Percentiles rank a stretch among this genome's conserved stretches.
These are phyloP conservation scores for Potentilla sterilis DNA, from an alignment of 306 rosid genomes.

Conservation along the genomic window DNA sequence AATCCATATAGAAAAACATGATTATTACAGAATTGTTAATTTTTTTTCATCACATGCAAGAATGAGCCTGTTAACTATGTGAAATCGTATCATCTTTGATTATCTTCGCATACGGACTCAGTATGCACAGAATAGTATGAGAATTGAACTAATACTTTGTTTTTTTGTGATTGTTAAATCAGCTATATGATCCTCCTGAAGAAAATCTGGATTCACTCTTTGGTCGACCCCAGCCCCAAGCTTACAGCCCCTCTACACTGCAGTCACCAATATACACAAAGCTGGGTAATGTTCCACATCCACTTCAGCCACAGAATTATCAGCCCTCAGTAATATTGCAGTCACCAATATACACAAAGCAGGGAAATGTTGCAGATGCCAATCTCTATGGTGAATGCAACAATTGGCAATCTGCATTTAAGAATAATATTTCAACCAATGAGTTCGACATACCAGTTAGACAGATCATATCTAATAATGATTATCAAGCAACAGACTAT, in stretches of 20 bases:
- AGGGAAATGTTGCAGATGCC: neutral
- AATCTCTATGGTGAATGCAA: neutral
- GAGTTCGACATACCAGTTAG: neutral
- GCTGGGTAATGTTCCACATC: neutral
- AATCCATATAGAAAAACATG: too few relatives aligned
- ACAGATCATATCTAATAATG: neutral
- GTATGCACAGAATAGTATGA: neutral
- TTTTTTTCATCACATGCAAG: neutral
- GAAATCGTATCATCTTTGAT: neutral
- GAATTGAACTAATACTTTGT: slow-evolving; percentile 9
- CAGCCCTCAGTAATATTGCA: neutral
- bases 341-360: neutral
- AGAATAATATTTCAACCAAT: neutral
- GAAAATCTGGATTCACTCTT: slow-evolving; percentile 5
- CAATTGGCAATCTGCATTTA: neutral
- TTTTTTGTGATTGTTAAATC: slow-evolving; percentile 2
- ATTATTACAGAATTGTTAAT: too few relatives aligned
- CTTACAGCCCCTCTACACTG: neutral
- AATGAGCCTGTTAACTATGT: neutral
- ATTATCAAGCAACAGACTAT: neutral
- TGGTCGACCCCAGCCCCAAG: neutral
- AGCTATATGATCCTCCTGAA: neutral
- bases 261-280: neutral
- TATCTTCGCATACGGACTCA: neutral
- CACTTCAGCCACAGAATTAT: neutral